These are phyloP conservation scores for Sporobolomyces phaffii DNA, from an alignment of 768 basidiomycete genomes.

Conservation along the genomic window DNA sequence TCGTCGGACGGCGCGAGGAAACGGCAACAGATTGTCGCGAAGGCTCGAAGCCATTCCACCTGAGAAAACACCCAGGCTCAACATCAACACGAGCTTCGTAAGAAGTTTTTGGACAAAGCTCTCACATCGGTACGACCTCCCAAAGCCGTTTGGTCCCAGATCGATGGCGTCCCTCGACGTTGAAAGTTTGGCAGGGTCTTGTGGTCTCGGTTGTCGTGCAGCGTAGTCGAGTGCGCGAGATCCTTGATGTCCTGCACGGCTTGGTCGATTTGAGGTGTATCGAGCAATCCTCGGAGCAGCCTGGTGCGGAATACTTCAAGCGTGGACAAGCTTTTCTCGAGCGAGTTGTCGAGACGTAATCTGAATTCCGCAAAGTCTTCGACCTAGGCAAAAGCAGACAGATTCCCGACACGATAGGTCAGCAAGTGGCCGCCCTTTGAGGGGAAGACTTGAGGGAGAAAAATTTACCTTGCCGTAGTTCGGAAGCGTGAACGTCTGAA, in stretches of 20 bases:
- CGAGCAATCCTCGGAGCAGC: slow-evolving; percentile 64
- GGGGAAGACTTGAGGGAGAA: slow-evolving; percentile 2
- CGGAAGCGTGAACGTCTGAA: slow-evolving; percentile 15
- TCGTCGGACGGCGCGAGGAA: slow-evolving; percentile 47
- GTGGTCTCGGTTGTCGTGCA: slow-evolving; percentile 78
- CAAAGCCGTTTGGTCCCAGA: slow-evolving; percentile 64
- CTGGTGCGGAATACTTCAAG: slow-evolving; percentile 81
- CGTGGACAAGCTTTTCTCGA: slow-evolving; percentile 57
- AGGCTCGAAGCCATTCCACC: slow-evolving; percentile 66
- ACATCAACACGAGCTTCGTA: too few species aligned
- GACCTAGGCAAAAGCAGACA: slow-evolving; percentile 53
- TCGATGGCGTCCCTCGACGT: slow-evolving; percentile 53
- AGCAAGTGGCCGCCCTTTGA: neutral
- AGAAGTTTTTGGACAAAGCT: neutral
- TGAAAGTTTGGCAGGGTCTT: slow-evolving; percentile 72
- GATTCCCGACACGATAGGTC: neutral
- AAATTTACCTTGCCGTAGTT: slow-evolving; percentile 65
- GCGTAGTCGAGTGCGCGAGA: neutral
- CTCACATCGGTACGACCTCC: slow-evolving; percentile 61
- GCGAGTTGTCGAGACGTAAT: slow-evolving; percentile 70
- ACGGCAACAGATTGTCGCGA: slow-evolving; percentile 70
- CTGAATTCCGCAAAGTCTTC: slow-evolving; percentile 78
- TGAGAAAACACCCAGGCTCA: slow-evolving; percentile 42
- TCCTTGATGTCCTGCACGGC: slow-evolving; percentile 65
- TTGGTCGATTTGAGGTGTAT: slow-evolving; percentile 61